Evolutionary conservation across 2,329 filamentous ascomycete genomes (phyloP).

Genomic region (Stagonosporopsis tanaceti): DNA sequence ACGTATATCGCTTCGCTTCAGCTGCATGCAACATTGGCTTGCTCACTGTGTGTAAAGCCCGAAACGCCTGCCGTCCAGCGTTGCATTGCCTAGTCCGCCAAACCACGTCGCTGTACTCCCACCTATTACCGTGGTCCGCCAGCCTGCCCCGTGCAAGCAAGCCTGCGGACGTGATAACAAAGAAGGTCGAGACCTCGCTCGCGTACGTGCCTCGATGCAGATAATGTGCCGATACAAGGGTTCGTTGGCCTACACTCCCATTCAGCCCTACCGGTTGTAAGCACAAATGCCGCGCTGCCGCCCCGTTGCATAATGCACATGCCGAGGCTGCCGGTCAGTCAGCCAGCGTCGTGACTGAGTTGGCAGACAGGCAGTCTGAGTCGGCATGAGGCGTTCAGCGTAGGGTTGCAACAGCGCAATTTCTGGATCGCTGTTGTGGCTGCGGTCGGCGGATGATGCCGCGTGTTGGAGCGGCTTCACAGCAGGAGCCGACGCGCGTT

Average conservation of each 20-base stretch:
- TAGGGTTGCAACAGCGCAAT: not conserved
- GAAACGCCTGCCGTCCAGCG: conserved; percentile 12
- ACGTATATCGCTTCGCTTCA: conserved; percentile 14
- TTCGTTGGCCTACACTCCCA: not conserved
- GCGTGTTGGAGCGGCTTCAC: not conserved
- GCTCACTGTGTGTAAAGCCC: not conserved
- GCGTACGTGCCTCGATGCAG: conserved; percentile 6
- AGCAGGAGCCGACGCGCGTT: conserved; percentile 1
- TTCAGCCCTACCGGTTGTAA: conserved; percentile 16
- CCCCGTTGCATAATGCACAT: conserved; percentile 5
- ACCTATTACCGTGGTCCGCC: conserved; percentile 4
- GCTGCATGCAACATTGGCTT: conserved; percentile 17
- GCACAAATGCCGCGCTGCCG: conserved; percentile 11
- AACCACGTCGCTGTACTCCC: conserved; percentile 15
- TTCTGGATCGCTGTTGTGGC: conserved; percentile 3
- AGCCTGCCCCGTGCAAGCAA: not conserved
- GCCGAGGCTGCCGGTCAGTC: conserved; percentile 11
- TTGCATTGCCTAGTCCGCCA: conserved; percentile 15
- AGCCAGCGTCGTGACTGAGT: not conserved
- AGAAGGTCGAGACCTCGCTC: conserved; percentile 6
- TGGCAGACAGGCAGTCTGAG: not conserved
- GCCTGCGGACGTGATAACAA: not conserved
- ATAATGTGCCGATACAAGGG: conserved; percentile 1
- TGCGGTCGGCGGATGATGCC: conserved; percentile 1
- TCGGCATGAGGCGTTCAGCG: not conserved